Evolutionary conservation across 345 rosid species (phyloP).

Genomic region (Eucalyptus marginata): DNA sequence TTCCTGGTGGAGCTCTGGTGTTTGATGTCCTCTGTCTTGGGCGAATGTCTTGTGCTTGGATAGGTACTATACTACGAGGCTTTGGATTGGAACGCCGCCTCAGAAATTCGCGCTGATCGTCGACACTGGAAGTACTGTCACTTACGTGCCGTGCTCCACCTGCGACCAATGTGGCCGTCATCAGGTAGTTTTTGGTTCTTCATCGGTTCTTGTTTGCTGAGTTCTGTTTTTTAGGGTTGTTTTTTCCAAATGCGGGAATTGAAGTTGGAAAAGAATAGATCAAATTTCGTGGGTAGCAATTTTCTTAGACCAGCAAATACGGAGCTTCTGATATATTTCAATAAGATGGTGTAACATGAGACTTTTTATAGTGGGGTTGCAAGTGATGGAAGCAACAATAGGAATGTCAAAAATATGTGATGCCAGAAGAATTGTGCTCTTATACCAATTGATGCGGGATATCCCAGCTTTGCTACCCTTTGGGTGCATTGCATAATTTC

Average conservation of each 20-base stretch:
- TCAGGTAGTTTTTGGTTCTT: conserved; percentile 28
- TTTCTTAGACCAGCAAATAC: background rate
- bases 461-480: background rate
- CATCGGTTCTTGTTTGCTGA: background rate
- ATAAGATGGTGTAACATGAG: background rate
- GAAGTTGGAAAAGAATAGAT: background rate
- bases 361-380: background rate
- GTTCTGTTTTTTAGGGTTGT: background rate
- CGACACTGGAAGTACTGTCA: conserved; percentile 87
- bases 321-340: background rate
- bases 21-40: background rate
- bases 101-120: conserved; percentile 85
- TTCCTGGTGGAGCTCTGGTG: background rate
- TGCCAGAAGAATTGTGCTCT: background rate
- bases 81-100: conserved; percentile 96
- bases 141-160: conserved; percentile 77
- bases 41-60: background rate
- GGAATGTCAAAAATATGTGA: background rate
- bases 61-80: conserved; percentile 80
- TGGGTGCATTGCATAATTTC: background rate
- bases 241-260: background rate
- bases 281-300: background rate
- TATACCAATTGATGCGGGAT: background rate
- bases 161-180: conserved; percentile 83
- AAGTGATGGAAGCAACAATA: background rate